Evolutionary conservation across 1,139 yeast genomes (phyloP).

Genomic region (Casaregolazyma suthepensis): DNA sequence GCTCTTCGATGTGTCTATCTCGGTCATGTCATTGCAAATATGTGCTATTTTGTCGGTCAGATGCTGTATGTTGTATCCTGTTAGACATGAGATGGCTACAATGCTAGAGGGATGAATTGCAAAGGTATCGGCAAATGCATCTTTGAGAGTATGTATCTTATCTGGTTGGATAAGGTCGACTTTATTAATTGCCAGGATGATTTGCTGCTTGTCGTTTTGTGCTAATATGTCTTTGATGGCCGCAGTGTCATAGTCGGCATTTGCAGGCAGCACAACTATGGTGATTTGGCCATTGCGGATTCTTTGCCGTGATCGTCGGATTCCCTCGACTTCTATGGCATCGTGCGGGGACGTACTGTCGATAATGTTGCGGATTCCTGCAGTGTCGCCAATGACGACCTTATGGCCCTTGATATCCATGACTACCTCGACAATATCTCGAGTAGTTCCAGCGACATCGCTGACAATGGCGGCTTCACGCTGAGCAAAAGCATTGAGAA

Average conservation of each 20-base stretch:
- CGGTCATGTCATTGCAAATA: constrained; percentile 42
- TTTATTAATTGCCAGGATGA: constrained; percentile 32
- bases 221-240: constrained; percentile 22
- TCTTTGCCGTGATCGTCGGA: constrained; percentile 61
- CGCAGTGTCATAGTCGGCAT: constrained; percentile 5
- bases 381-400: constrained; percentile 84
- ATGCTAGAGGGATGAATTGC: constrained; percentile 30
- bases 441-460: constrained; percentile 87
- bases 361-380: constrained; percentile 60
- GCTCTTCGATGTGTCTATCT: constrained; percentile 8
- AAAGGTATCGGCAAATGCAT: constrained; percentile 7
- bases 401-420: constrained; percentile 80
- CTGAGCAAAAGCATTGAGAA: constrained; percentile 65
- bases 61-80: constrained; percentile 44
- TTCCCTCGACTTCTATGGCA: constrained; percentile 73
- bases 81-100: constrained; percentile 56
- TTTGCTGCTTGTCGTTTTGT: constrained; percentile 14
- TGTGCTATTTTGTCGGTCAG: constrained; percentile 38
- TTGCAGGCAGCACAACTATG: constrained; percentile 29
- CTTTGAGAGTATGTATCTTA: neutral
- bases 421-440: constrained; percentile 81
- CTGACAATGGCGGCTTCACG: constrained; percentile 91
- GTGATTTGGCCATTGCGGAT: constrained; percentile 61
- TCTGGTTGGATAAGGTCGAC: constrained; percentile 21
- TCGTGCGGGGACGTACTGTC: constrained; percentile 32